A percentile compares a stretch with the other conserved stretches of the same genome.
phyloP scores from a whole-genome alignment of 2,329 filamentous ascomycete genomes.

The Penicillium paneum region DNA sequence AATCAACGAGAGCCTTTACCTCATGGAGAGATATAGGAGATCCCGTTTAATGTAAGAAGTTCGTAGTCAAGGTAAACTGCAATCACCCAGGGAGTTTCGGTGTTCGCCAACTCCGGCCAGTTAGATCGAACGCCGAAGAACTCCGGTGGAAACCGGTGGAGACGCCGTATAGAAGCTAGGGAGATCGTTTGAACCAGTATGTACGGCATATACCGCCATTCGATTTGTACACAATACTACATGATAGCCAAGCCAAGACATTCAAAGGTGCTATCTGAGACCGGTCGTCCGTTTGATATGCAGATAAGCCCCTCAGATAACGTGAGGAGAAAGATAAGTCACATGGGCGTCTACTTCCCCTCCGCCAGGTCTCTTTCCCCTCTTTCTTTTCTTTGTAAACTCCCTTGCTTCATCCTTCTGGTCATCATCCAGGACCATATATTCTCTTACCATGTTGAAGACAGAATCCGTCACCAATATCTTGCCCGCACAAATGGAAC shows the following conservation, averaged over 20 bases:
- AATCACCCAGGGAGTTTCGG: slow-evolving; percentile 4
- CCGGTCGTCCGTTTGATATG: background rate
- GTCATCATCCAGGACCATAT: too few relatives aligned
- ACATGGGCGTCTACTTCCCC: slow-evolving; percentile 19
- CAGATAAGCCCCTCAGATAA: slow-evolving; percentile 22
- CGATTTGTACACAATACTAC: slow-evolving; percentile 1
- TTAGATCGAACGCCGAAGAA: slow-evolving; percentile 13
- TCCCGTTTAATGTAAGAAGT: background rate
- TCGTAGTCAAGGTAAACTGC: background rate
- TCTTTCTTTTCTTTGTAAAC: background rate
- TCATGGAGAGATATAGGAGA: background rate
- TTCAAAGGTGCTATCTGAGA: background rate
- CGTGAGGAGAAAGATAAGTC: slow-evolving; percentile 31
- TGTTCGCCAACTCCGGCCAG: slow-evolving; percentile 15
- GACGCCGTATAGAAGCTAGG: background rate
- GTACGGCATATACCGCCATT: background rate
- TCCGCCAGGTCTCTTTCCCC: background rate
- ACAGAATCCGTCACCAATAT: slow-evolving; percentile 18
- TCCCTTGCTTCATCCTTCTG: background rate
- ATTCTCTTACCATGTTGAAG: slow-evolving; percentile 16
- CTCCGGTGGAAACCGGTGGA: slow-evolving; percentile 13
- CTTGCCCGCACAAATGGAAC: slow-evolving; percentile 1
- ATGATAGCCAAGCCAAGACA: background rate
- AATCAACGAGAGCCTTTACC: background rate
- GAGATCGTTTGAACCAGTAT: background rate